Evolutionary conservation across 441 rosid species (phyloP).

Genomic region (Pelargonium fulgidum): DNA sequence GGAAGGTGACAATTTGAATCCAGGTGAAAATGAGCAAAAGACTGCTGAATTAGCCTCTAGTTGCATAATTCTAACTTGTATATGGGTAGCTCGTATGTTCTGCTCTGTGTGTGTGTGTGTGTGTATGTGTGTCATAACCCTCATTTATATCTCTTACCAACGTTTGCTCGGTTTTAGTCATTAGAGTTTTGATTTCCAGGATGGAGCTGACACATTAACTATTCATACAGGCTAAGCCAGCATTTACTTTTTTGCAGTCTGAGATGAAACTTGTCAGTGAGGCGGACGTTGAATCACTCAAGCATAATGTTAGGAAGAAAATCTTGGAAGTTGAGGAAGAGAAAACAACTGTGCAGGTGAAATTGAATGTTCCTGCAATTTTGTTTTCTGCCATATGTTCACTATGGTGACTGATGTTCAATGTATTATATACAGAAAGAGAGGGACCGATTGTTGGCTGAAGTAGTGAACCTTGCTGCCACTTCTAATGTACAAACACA

Average conservation of each 20-base stretch:
- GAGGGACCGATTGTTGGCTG: conserved; percentile 49
- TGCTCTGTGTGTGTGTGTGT: too few relatives aligned
- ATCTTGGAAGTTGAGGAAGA: conserved; percentile 62
- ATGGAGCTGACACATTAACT: background rate
- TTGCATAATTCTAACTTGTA: too few relatives aligned
- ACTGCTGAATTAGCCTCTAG: too few relatives aligned
- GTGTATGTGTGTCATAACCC: too few relatives aligned
- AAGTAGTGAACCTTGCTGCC: conserved; percentile 50
- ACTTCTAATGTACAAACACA: conserved; percentile 47
- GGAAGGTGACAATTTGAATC: too few relatives aligned
- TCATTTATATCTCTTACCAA: background rate
- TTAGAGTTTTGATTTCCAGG: conserved; percentile 3
- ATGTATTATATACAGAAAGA: conserved; percentile 38
- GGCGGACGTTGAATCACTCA: conserved; percentile 41
- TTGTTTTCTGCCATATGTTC: conserved; percentile 9
- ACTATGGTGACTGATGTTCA: conserved; percentile 12
- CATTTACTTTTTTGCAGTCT: conserved; percentile 33
- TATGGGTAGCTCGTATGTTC: too few relatives aligned
- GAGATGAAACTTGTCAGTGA: conserved; percentile 53
- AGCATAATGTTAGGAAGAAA: conserved; percentile 58
- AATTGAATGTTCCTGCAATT: conserved; percentile 17
- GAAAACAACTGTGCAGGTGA: conserved; percentile 55
- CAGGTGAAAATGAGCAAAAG: too few relatives aligned
- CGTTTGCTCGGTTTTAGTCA: background rate
- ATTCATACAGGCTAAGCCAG: conserved; percentile 8